These are phyloP conservation scores for Maudiozyma bulderi DNA, from an alignment of 805 yeast genomes.

Conservation along the genomic window DNA sequence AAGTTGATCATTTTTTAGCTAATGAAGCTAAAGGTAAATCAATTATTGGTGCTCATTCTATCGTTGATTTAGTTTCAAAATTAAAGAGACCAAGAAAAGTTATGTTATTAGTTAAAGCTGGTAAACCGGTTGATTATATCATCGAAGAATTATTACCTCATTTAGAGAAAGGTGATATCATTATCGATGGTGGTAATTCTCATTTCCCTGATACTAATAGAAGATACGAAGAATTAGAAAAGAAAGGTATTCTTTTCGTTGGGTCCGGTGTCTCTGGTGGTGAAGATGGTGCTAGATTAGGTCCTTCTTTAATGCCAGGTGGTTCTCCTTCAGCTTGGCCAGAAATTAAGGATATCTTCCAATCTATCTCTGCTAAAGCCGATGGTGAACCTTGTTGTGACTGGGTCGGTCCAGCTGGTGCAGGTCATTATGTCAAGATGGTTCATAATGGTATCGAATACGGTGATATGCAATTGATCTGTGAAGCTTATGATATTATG, in stretches of 20 bases:
- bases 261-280: conserved; percentile 99
- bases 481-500: conserved; percentile 94
- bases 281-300: conserved; percentile 99
- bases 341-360: conserved; percentile 92
- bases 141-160: conserved; percentile 80
- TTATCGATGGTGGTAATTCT: conserved; percentile 99
- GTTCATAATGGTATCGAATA: conserved; percentile 99
- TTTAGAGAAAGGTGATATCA: conserved; percentile 94
- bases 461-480: conserved; percentile 98
- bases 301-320: conserved; percentile 99
- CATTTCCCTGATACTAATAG: conserved; percentile 98
- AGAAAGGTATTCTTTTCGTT: conserved; percentile 81
- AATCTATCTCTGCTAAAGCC: conserved; percentile 87
- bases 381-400: conserved; percentile 99
- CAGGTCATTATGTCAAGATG: conserved; percentile 99
- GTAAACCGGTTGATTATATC: conserved; percentile 86
- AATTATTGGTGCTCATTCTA: conserved; percentile 89
- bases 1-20: conserved; percentile 87
- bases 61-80: conserved; percentile 76
- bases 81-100: conserved; percentile 96
- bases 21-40: conserved; percentile 97
- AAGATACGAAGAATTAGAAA: conserved; percentile 81
- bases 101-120: conserved; percentile 92
- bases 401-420: conserved; percentile 99
- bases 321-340: conserved; percentile 98